Base-by-base conservation (phyloP, 345 rosid species). In the Punica granatum region DNA sequence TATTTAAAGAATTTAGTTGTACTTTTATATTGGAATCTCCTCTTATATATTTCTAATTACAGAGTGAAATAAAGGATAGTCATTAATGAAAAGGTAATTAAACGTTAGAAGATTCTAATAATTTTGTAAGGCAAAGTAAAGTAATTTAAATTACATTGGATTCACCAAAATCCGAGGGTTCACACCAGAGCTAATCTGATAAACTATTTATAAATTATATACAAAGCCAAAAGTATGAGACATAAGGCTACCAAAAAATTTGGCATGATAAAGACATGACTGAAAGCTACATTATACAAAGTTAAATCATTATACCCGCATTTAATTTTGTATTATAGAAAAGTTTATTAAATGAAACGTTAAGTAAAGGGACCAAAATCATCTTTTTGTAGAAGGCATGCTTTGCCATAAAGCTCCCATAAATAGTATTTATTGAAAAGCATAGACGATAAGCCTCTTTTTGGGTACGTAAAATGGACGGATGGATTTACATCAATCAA, bases 401-500 rank as follows among this genome's bases (percentile, higher is more conserved):
- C 56, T 42, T 48, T 37, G 68, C 33, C 30, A 33, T 51, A 51
- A 67, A 46, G 42, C n/a, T 30, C 1, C 9, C 30, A 67, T 35
- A 48, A 35, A 51, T 32, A 4, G n/a, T 14, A 25, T 35, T 33
- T 31, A 31, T 35, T n/a, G 0, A 33, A 21, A 69, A 54, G 44
- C 33, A 36, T 53, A 63, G 43, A 65, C 39, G 46, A 60, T 60
- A 72, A 35, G 58, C 30, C 44, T 67, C 16, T 1, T 8, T 23
- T 66, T 65, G 34, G 46, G 62, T 59, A 64, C 70, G 67, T 60
- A 59, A 73, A 79, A 69, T 67, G 80, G 70, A 68, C 49, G 73
- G 80, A 72, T 58, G 31, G 77, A 72, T 72, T 65, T 46, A 41
- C 2, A 60, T 75, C 76, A 69, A 69, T 73, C 74, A 76, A 76